Base-by-base conservation (phyloP, 805 yeast species). In the Saccharomycopsis malanga region DNA sequence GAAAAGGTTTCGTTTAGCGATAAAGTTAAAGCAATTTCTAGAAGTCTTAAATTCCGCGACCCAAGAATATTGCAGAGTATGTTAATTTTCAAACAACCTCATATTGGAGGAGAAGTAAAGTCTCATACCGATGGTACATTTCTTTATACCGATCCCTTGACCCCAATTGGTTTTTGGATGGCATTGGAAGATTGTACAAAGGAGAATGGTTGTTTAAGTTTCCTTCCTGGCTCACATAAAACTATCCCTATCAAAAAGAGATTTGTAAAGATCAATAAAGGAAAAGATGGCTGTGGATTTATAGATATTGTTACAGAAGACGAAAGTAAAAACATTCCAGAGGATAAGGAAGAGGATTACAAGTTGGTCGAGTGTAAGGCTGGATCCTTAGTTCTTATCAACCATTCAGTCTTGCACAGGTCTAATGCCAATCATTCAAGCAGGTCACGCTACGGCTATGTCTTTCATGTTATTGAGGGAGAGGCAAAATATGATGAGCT, bases 391-490 rank as follows among this genome's bases (percentile, higher is more conserved):
- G 77, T 85, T 1, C 65, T 84, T 53, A 85, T 85, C 44, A 81
- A 85, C 59, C 82, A 83, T 54, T 69, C 79, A 0, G 84, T 84
- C 2, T 60, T 85, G 20, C 94, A 85, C 59, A 79, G 81, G 61
- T 80, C 87, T 3, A 85, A 77, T 54, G 66, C 67, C 45, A 85
- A 85, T 58, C 42, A 57, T 1, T 76, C 84, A 10, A 54, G 54
- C 3, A 69, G 67, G 48, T 79, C 87, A 7, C 69, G 94, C 53
- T 83, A 70, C 57, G 93, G 88, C 0, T 85, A 83, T 62, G 82
- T 93, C 0, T 85, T 85, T 63, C 94, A 85, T 58, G 72, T 81
- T 38, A 81, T 85, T 48, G 93, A 85, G 44, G 91, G 91, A 2
- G 62, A 52, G 1, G 66, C 74, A 10, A 60, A 71, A 22, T 85